Base-by-base conservation (phyloP, 164 flowering plant genomes). In the Tetracentron sinense region DNA sequence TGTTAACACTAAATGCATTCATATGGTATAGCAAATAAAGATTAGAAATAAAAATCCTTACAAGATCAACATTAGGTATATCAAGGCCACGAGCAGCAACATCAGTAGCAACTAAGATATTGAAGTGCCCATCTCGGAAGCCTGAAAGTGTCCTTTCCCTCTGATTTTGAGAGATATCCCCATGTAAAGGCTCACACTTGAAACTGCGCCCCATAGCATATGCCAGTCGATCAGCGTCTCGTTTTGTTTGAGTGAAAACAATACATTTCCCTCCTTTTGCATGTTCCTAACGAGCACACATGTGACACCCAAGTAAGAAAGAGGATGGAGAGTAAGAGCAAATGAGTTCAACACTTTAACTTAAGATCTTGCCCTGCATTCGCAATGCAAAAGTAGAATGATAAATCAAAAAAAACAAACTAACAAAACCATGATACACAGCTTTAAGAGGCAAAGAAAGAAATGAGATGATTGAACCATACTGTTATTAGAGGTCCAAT, bases 221-320 rank as follows among this genome's bases (percentile, higher is more conserved):
- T 28, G 95, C 78, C 77, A 92, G 73, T 30, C 88, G 72, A 74
- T 92, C 98, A 46, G 98, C 98, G 74, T 92, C 98, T 63, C 98
- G 90, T 61, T 92, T 92, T 47, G 98, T 92, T 73, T 84, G 95
- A 38, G 96, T 88, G 65, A 92, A 92, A 61, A 92, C 83, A 64
- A 92, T 92, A 58, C 91, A 85, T 61, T 92, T 92, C 17, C 98
- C 98, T 67, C 88, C 98, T 69, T 88, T 92, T 48, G 85, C 96
- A 81, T 92, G 93, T 63, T 92, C 93, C 98, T 92, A 64, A 22
- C 7, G 69, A 62, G 50, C 8, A 74, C 12, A 54, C 42, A 25
- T 12, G 54, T 7, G 20, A 49, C 20, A 6, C 38, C 55, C 35
- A 57, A 29, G 61, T 26, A 42, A 54, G 1, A 53, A 28, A 25